phyloP scores from a whole-genome alignment of 768 basidiomycete species.

The Lactarius akahatsu region DNA sequence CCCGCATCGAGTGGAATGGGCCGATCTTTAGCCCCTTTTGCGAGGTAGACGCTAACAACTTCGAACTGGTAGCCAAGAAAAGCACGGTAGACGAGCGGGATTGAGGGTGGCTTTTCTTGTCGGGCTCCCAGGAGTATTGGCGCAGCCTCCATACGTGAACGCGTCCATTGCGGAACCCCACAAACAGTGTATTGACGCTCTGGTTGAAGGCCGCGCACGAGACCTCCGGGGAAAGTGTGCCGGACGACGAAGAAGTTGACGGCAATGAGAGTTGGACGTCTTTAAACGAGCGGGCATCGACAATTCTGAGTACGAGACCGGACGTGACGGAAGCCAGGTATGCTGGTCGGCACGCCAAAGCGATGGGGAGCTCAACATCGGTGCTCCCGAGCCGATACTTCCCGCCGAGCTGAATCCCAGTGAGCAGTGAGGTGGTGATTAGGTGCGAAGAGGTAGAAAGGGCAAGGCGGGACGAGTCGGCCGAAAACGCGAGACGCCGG shows the following conservation, averaged over 20 bases:
- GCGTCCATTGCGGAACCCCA: conserved; percentile 14
- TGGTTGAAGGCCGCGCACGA: conserved; percentile 17
- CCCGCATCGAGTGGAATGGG: conserved; percentile 7
- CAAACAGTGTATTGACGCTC: conserved; percentile 9
- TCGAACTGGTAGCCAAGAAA: conserved; percentile 8
- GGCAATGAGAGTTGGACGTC: conserved; percentile 16
- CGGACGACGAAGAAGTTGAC: background rate
- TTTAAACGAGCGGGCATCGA: conserved; percentile 5
- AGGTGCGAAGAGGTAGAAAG: conserved; percentile 14
- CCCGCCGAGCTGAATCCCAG: conserved; percentile 16
- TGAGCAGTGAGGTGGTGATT: conserved; percentile 8
- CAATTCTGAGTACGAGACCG: conserved; percentile 17
- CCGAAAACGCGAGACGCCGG: conserved; percentile 15
- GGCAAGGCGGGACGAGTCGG: conserved; percentile 7
- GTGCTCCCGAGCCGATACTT: conserved; percentile 10
- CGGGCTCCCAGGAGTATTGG: conserved; percentile 17
- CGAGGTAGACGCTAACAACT: conserved; percentile 13
- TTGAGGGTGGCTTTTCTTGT: conserved; percentile 1
- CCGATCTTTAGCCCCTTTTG: conserved; percentile 21
- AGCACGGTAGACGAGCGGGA: conserved; percentile 17
- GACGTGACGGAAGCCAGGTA: conserved; percentile 13
- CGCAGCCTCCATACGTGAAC: conserved; percentile 17
- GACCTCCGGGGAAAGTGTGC: background rate
- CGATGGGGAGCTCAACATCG: conserved; percentile 9
- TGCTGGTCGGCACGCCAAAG: conserved; percentile 10